phyloP scores from a whole-genome alignment of 192 early-diverging fungal species.

The Spizellomyces sp. region DNA sequence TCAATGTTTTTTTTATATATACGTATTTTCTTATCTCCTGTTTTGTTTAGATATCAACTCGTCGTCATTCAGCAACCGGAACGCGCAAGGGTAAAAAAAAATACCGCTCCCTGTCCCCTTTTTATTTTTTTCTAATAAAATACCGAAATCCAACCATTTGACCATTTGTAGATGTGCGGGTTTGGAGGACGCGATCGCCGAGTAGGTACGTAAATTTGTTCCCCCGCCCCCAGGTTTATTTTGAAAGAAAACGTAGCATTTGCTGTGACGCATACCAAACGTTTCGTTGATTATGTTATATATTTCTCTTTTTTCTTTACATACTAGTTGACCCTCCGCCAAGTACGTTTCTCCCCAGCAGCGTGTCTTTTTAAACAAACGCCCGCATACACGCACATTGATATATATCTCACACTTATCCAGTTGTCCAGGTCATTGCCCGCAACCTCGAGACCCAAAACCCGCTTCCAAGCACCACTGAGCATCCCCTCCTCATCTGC shows the following conservation, averaged over 20 bases:
- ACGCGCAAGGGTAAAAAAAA: not conserved
- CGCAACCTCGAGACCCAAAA: not conserved
- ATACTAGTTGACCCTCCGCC: conserved; percentile 27
- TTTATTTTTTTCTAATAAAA: not conserved
- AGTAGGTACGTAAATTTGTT: conserved; percentile 5
- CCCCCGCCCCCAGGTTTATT: too few species aligned
- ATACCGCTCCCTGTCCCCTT: not conserved
- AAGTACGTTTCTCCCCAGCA: not conserved
- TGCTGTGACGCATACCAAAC: not conserved
- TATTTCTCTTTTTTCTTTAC: too few species aligned
- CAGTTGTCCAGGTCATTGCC: conserved; percentile 13
- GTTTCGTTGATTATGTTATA: not conserved
- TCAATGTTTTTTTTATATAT: not conserved
- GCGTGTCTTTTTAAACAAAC: not conserved
- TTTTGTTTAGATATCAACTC: not conserved
- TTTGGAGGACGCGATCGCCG: conserved; percentile 24
- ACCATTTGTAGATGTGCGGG: not conserved
- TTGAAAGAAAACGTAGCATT: too few species aligned
- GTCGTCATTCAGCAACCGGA: conserved; percentile 1
- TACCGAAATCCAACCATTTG: not conserved
- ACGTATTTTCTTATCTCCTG: not conserved
- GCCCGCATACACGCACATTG: not conserved
- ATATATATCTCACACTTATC: too few species aligned
- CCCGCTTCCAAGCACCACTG: conserved; percentile 8
- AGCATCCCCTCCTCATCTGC: conserved; percentile 16